A percentile compares a stretch with the other conserved stretches of the same genome.
These are phyloP conservation scores for Pythium phragmitis DNA, from an alignment of 352 stramenopile species.

Conservation along the genomic window DNA sequence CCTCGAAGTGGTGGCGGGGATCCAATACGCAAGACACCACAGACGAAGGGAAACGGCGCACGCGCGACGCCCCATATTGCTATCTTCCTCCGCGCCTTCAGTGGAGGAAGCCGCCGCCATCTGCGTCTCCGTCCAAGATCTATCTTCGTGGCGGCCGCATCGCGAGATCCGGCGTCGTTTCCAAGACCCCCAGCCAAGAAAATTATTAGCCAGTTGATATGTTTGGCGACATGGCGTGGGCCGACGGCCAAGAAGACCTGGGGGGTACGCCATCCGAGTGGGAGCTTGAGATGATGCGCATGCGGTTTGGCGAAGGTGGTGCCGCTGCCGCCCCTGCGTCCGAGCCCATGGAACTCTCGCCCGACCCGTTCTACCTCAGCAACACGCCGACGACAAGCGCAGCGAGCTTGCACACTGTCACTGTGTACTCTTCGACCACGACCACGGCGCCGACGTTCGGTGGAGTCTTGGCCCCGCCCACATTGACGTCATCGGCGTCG, in stretches of 20 bases:
- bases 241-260: slow-evolving; percentile 9
- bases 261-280: slow-evolving; percentile 18
- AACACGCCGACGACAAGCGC: neutral
- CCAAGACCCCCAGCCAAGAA: neutral
- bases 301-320: slow-evolving; percentile 16
- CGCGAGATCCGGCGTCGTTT: neutral
- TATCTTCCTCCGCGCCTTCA: neutral
- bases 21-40: neutral
- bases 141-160: neutral
- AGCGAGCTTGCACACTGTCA: neutral
- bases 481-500: slow-evolving; percentile 67
- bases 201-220: neutral
- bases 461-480: slow-evolving; percentile 6
- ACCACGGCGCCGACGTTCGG: neutral
- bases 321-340: neutral
- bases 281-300: slow-evolving; percentile 26
- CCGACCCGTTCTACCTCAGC: slow-evolving; percentile 22
- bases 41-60: neutral
- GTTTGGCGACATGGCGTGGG: slow-evolving; percentile 31
- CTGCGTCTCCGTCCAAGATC: neutral
- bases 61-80: neutral
- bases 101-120: neutral
- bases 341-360: slow-evolving; percentile 26
- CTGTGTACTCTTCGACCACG: neutral
- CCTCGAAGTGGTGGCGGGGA: slow-evolving; percentile 19